A percentile compares a stretch with the other conserved stretches of the same genome.
These are phyloP conservation scores for Coccomyxa sp. DNA, from an alignment of 139 green algal genomes.

Conservation along the genomic window DNA sequence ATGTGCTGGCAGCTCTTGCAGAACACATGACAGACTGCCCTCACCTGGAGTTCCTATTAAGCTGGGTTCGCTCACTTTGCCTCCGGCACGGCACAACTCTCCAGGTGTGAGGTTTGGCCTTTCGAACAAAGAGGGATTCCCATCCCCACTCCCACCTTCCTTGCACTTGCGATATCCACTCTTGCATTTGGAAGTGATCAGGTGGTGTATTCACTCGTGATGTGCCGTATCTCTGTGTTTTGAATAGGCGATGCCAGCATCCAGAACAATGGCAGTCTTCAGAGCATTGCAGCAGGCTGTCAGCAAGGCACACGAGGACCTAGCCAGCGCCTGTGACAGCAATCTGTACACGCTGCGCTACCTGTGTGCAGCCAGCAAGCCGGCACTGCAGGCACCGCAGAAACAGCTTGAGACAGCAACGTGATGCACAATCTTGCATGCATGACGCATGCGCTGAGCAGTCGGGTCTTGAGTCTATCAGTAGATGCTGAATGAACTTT, in stretches of 20 bases:
- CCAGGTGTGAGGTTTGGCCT: neutral
- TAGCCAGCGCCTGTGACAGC: slow-evolving; percentile 50
- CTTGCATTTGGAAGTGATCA: neutral
- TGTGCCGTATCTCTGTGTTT: neutral
- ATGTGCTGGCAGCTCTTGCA: slow-evolving; percentile 52
- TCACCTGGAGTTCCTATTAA: slow-evolving; percentile 80
- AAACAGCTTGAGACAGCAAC: neutral
- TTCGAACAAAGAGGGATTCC: neutral
- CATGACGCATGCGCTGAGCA: no score
- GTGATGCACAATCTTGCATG: no score
- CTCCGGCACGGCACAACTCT: slow-evolving; percentile 16
- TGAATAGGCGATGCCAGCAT: neutral
- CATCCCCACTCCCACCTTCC: neutral
- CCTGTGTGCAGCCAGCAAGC: slow-evolving; percentile 36
- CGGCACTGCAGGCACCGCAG: neutral
- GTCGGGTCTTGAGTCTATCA: no score
- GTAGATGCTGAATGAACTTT: no score
- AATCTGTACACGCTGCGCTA: slow-evolving; percentile 85
- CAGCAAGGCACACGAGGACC: slow-evolving; percentile 52
- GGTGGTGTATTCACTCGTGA: neutral
- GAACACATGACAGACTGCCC: slow-evolving; percentile 49
- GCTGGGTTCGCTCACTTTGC: slow-evolving; percentile 50
- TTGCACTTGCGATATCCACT: neutral
- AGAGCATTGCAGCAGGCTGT: slow-evolving; percentile 58
- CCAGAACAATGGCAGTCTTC: slow-evolving; percentile 35